Evolutionary conservation across 1,284 basidiomycete species (phyloP).

Genomic region (Megacollybia platyphylla): DNA sequence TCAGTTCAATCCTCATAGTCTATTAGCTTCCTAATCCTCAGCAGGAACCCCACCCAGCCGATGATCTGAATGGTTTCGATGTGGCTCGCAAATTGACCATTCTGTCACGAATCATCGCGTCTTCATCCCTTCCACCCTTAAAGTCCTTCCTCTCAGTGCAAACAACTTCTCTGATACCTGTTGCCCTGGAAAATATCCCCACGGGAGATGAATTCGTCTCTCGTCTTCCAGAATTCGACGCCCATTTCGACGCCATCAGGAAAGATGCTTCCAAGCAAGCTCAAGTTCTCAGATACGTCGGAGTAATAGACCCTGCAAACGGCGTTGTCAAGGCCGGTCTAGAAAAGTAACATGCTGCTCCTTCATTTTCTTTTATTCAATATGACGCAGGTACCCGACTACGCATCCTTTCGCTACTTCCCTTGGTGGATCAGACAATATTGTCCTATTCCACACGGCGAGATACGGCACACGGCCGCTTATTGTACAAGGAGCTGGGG

Average conservation of each 20-base stretch:
- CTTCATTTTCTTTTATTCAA: constrained; percentile 3
- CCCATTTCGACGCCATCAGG: constrained; percentile 65
- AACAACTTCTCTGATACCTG: constrained; percentile 81
- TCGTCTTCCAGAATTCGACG: constrained; percentile 78
- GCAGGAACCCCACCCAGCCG: constrained; percentile 93
- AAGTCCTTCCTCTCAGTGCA: constrained; percentile 64
- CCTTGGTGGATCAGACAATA: constrained; percentile 93
- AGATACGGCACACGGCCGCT: constrained; percentile 78
- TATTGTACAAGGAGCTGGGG: constrained; percentile 91
- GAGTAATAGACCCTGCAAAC: constrained; percentile 77
- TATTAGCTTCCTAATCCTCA: not conserved
- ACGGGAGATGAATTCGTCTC: constrained; percentile 77
- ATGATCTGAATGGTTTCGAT: constrained; percentile 93
- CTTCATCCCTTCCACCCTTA: constrained; percentile 29
- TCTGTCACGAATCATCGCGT: constrained; percentile 66
- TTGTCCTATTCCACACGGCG: constrained; percentile 93
- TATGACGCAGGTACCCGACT: constrained; percentile 57
- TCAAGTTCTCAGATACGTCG: constrained; percentile 86
- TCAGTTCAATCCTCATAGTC: constrained; percentile 19
- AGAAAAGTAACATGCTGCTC: constrained; percentile 48
- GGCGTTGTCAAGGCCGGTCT: constrained; percentile 78
- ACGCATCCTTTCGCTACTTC: constrained; percentile 93
- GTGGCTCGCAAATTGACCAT: constrained; percentile 97
- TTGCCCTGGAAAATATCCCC: constrained; percentile 51
- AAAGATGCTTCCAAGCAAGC: constrained; percentile 68